Evolutionary conservation across 129 eudicot genomes (phyloP), one percentile per base, ranked within the genome.

Genomic region (Helianthus annuus): DNA sequence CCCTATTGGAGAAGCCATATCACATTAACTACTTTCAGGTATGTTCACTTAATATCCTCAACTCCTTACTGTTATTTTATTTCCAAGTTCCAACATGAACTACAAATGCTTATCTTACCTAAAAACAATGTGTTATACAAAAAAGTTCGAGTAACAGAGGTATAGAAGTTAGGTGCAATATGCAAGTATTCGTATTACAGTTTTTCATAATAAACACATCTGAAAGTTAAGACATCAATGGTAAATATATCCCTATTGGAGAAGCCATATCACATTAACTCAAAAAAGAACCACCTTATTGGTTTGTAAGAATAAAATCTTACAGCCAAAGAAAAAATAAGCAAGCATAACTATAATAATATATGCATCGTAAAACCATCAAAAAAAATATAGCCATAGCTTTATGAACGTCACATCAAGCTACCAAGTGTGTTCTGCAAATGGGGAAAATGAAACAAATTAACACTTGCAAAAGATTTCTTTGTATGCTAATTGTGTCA

Each of bases 251-350:
- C 48, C 36, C 44, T 27, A 56, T 10, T 54, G 24, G 48, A 75
- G 34, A 75, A 75, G 34, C 72, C 73, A 75, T 45, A 54, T 67
- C 66, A 65, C 36, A 66, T 27, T 27, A 67, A 66, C 71, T 22
- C 66, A 42, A 65, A 40, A 63, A 45, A 16, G 16, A 10, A 39
- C 13, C 6, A 66, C 34, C n/a, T 19, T n/a, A 42, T 65, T 54
- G 29, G 56, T 55, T 75, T 64, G 45, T 42, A 75, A 0, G 36
- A 39, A 53, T 40, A 65, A 14, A 66, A 24, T 32, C 9, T 15
- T 53, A 52, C n/a, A 55, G 55, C 57, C 15, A 64, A 34, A 17
- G 64, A 51, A 3, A 52, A 52, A 52, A 19, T 13, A 73, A 19
- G 10, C 15, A 17, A 63, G 39, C 38, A 12, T 27, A 58, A 27